Base-by-base conservation (phyloP, 305 asterid genomes). In the Fraxinus floribunda region DNA sequence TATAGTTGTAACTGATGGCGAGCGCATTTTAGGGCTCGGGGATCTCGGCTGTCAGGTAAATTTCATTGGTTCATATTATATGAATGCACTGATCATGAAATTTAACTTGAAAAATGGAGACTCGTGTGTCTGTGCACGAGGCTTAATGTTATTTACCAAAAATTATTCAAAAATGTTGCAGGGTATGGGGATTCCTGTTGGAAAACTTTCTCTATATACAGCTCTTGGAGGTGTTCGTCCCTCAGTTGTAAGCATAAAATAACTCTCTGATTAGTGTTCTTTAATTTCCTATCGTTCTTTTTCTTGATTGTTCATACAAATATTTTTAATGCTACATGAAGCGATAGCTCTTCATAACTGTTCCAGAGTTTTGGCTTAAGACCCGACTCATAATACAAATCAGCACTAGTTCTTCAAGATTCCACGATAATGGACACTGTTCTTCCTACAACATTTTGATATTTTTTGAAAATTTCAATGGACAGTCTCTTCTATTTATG, bases 141-240 rank as follows among this genome's bases (percentile, higher is more conserved):
- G 46, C 13, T 16, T 72, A 72, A 16, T n/a, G 24, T 72, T 16
- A 16, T 34, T 81, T 81, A 79, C 81, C 81, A 24, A 76, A 76
- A 75, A 30, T 11, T 83, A 30, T 89, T 72, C 78, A 80, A 80
- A 77, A 62, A 2, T 85, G 49, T 76, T 85, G 82, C 91, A 96
- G 98, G 99, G 99, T 34, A 93, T 96, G 99, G 99, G 99, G 60
- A 96, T 96, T 82, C 99, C 99, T 0, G 99, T 96, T 7, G 99
- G 99, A 82, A 96, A 96, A 87, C 97, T 96, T 44, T 89, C 99
- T 80, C 94, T 96, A 0, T 96, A 94, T 90, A 96, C 97, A 36
- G 99, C 99, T 83, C 97, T 96, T 76, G 99, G 99, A 75, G 99
- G 99, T 26, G 97, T 96, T 83, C 97, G 98, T 60, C 99, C 99